Percentiles rank a stretch among this genome's conserved stretches.
Conservation (phyloP, 2,329 filamentous ascomycete species). For the Colletotrichum falcatum region DNA sequence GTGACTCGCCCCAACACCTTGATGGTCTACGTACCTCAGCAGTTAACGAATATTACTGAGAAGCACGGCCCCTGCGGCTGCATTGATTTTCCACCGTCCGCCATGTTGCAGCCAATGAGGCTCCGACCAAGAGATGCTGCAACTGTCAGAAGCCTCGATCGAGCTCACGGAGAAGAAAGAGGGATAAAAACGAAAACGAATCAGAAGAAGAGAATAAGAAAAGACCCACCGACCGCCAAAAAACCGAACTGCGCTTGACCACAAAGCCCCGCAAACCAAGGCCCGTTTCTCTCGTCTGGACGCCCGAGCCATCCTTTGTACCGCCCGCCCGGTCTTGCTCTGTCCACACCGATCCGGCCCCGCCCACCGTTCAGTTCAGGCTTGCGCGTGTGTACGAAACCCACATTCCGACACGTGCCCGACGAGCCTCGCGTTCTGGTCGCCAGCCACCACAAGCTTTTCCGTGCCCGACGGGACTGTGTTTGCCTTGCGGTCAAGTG, state of each 20-base stretch:
- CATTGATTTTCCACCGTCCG: slow-evolving; percentile 26
- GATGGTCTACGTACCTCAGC: not conserved
- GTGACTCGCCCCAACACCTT: not conserved
- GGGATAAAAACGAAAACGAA: not conserved
- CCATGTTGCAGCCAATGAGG: not conserved
- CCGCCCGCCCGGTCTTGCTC: slow-evolving; percentile 6
- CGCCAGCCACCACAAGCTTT: slow-evolving; percentile 9
- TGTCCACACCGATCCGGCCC: slow-evolving; percentile 5
- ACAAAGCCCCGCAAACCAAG: not conserved
- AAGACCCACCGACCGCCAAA: too few species aligned
- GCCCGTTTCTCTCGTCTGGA: not conserved
- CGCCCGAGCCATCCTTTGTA: slow-evolving; percentile 23
- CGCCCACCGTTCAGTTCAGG: slow-evolving; percentile 14
- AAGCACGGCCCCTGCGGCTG: slow-evolving; percentile 14
- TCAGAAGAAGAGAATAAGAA: too few species aligned
- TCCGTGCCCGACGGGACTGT: not conserved
- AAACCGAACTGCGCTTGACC: not conserved
- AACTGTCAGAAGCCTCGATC: not conserved
- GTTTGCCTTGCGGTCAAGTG: not conserved
- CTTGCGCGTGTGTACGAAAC: not conserved
- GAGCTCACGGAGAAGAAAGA: not conserved
- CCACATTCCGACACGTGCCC: not conserved
- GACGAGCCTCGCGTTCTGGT: not conserved
- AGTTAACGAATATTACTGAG: not conserved
- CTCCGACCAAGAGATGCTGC: not conserved